Percentiles rank a stretch among this genome's conserved stretches.
These are phyloP conservation scores for Colletotrichum acutatum DNA, from an alignment of 2,329 filamentous ascomycete species.

Conservation along the genomic window DNA sequence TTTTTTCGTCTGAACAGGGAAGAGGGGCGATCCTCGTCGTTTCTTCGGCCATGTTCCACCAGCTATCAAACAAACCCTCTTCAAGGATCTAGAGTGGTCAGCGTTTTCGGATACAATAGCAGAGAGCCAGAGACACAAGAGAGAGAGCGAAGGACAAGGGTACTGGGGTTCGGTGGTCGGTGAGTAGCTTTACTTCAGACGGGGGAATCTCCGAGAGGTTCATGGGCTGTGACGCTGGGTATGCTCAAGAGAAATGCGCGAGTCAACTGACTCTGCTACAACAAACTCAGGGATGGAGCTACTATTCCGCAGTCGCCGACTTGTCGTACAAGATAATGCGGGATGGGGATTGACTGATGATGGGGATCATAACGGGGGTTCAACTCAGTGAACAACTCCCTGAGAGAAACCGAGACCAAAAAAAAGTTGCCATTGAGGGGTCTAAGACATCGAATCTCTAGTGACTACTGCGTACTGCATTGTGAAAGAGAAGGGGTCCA, in stretches of 20 bases:
- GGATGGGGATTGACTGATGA: not conserved
- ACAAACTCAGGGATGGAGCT: not conserved
- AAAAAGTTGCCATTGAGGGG: not conserved
- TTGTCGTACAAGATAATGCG: not conserved
- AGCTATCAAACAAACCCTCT: not conserved
- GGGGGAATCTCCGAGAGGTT: not conserved
- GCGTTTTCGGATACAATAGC: not conserved
- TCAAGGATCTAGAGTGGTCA: not conserved
- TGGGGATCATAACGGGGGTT: not conserved
- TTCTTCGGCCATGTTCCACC: slow-evolving; percentile 21
- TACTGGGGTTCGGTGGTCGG: not conserved
- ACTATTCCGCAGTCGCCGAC: not conserved
- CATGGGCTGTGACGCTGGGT: not conserved
- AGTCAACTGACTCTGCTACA: not conserved
- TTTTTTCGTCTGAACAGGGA: slow-evolving; percentile 24
- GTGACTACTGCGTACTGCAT: not conserved
- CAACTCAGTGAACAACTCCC: not conserved
- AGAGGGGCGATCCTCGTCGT: not conserved
- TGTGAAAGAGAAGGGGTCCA: slow-evolving; percentile 6
- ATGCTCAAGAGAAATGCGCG: not conserved
- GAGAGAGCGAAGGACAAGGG: not conserved
- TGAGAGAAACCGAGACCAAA: slow-evolving; percentile 8
- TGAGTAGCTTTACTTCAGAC: not conserved
- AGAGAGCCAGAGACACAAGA: too few relatives aligned
- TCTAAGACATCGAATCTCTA: slow-evolving; percentile 25